Percentiles rank a stretch among this genome's conserved stretches.
phyloP scores from a whole-genome alignment of 768 basidiomycete genomes.

The Phanerodontia chrysosporium region DNA sequence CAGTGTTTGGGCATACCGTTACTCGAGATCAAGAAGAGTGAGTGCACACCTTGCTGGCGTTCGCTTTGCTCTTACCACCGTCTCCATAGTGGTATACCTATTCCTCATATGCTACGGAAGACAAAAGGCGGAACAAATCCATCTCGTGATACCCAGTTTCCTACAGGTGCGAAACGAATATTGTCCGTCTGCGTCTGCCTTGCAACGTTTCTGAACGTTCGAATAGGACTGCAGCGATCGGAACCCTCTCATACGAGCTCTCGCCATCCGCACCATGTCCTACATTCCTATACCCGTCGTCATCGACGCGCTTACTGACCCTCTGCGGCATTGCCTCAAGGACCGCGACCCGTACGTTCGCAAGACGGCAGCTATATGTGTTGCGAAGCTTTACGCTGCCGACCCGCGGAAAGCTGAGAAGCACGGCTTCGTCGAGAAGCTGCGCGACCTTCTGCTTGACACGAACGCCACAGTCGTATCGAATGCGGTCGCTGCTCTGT shows the following conservation, averaged over 20 bases:
- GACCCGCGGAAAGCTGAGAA: constrained; percentile 85
- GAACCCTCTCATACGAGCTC: constrained; percentile 93
- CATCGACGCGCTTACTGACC: constrained; percentile 81
- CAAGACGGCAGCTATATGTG: constrained; percentile 97
- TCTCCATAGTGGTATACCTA: constrained; percentile 84
- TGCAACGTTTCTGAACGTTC: too few relatives aligned
- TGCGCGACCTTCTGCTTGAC: constrained; percentile 91
- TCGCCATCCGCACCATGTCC: constrained; percentile 98
- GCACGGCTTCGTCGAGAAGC: constrained; percentile 84
- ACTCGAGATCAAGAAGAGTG: constrained; percentile 98
- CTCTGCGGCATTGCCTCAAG: constrained; percentile 86
- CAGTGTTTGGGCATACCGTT: constrained; percentile 93
- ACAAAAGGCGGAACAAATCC: constrained; percentile 89
- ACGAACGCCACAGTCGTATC: constrained; percentile 95
- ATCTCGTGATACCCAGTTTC: constrained; percentile 86
- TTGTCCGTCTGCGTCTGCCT: too few relatives aligned
- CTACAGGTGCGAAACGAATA: constrained; percentile 66
- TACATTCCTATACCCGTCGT: constrained; percentile 93
- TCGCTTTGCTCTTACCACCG: background rate
- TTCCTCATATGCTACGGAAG: constrained; percentile 97
- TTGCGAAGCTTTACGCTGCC: constrained; percentile 90
- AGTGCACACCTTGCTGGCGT: constrained; percentile 23
- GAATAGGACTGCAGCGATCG: constrained; percentile 89
- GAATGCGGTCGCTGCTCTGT: constrained; percentile 92
- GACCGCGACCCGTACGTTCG: constrained; percentile 97